Conservation (phyloP, 73 alveolate species). For the Paramecium sexaurelia region DNA sequence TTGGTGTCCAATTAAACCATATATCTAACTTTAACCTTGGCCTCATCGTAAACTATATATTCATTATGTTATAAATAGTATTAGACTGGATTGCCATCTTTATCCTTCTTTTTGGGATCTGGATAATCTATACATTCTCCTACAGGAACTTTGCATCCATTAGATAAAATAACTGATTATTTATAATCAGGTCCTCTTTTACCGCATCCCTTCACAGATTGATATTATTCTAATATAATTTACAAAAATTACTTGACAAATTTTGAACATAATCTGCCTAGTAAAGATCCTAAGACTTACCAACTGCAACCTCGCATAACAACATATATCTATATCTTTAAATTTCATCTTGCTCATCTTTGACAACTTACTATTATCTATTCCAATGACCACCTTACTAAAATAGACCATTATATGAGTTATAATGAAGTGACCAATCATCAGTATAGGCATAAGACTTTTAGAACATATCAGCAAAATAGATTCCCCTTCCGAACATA, state of each 20-base stretch:
- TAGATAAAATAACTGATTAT: slow-evolving; percentile 81
- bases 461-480: slow-evolving; percentile 88
- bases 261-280: slow-evolving; percentile 68
- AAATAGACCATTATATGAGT: slow-evolving; percentile 69
- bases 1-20: slow-evolving; percentile 68
- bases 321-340: slow-evolving; percentile 72
- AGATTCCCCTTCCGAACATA: slow-evolving; percentile 93
- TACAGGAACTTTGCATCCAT: slow-evolving; percentile 92
- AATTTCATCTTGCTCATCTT: slow-evolving; percentile 38
- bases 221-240: not conserved
- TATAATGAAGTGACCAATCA: slow-evolving; percentile 39
- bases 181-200: slow-evolving; percentile 87
- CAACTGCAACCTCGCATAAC: slow-evolving; percentile 96
- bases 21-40: slow-evolving; percentile 90
- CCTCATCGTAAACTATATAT: slow-evolving; percentile 88
- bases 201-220: slow-evolving; percentile 80
- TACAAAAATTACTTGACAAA: slow-evolving; percentile 58
- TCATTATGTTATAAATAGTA: slow-evolving; percentile 70
- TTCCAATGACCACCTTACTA: slow-evolving; percentile 48
- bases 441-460: slow-evolving; percentile 82
- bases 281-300: slow-evolving; percentile 76
- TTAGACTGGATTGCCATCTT: not conserved
- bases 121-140: slow-evolving; percentile 80
- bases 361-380: slow-evolving; percentile 52
- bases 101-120: not conserved